Percentiles rank a stretch among this genome's conserved stretches.
Evolutionary conservation across 176 grass and related monocot species (phyloP).

Genomic region (Cymbopogon citratus): DNA sequence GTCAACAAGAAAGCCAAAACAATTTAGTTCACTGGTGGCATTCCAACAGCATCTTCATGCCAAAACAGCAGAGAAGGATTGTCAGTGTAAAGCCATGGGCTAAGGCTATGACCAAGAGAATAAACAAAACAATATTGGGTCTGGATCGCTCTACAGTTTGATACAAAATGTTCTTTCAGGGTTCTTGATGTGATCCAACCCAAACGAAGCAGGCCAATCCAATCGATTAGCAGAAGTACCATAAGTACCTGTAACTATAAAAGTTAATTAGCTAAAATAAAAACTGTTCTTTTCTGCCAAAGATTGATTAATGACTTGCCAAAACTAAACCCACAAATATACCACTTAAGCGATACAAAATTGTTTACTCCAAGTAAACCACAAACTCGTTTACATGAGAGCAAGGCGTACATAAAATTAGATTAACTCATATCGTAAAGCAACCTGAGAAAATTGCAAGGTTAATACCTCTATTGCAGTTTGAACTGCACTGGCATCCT

Average conservation of each 20-base stretch:
- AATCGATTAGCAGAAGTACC: not conserved
- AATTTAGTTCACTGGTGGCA: not conserved
- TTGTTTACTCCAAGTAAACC: slow-evolving; percentile 1
- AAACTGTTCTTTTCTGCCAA: not conserved
- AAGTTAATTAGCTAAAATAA: not conserved
- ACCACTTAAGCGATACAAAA: not conserved
- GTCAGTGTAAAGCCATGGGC: not conserved
- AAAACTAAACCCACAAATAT: not conserved
- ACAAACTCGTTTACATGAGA: too few relatives aligned
- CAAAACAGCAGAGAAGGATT: not conserved
- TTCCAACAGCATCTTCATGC: slow-evolving; percentile 3
- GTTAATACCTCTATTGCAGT: slow-evolving; percentile 68
- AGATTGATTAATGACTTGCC: not conserved
- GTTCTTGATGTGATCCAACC: not conserved
- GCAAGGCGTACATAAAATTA: not conserved
- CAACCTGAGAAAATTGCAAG: not conserved
- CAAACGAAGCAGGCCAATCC: not conserved
- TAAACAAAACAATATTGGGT: not conserved
- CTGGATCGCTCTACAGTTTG: not conserved
- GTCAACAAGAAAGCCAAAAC: not conserved
- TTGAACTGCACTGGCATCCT: slow-evolving; percentile 75
- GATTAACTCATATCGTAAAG: not conserved
- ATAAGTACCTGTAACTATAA: not conserved
- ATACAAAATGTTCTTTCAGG: not conserved
- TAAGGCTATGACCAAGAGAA: not conserved